These are phyloP conservation scores for Evernia prunastri DNA, from an alignment of 495 filamentous ascomycete species.

Conservation along the genomic window DNA sequence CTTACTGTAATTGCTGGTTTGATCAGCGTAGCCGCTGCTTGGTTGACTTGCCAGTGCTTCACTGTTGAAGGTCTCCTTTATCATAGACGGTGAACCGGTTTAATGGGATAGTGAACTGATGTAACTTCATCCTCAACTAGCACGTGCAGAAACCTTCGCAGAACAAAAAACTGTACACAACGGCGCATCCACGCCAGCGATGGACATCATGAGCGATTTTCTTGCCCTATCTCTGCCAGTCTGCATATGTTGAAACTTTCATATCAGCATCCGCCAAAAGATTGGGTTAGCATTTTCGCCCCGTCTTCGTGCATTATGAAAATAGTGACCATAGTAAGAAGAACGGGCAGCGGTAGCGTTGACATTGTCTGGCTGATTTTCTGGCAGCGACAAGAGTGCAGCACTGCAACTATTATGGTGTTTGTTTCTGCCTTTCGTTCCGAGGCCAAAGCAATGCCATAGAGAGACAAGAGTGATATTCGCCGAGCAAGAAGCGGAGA, in stretches of 20 bases:
- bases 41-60: conserved; percentile 18
- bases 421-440: conserved; percentile 14
- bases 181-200: conserved; percentile 7
- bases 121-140: background rate
- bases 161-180: conserved; percentile 7
- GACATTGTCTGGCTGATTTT: conserved; percentile 17
- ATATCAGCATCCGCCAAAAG: conserved; percentile 17
- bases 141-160: background rate
- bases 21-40: conserved; percentile 3
- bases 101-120: background rate
- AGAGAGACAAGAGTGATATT: no score
- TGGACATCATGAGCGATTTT: conserved; percentile 15
- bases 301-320: conserved; percentile 16
- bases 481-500: conserved; percentile 4
- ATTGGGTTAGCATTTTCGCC: conserved; percentile 16
- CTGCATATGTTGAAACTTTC: conserved; percentile 11
- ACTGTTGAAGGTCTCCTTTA: conserved; percentile 9
- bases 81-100: background rate
- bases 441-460: background rate
- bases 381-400: conserved; percentile 19
- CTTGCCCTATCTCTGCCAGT: conserved; percentile 16
- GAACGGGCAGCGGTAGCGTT: conserved; percentile 3
- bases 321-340: conserved; percentile 14
- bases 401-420: conserved; percentile 16
- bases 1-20: conserved; percentile 11